Evolutionary conservation across 1,284 basidiomycete species (phyloP).

Genomic region (Xerocomus cyaneibrunnescens): DNA sequence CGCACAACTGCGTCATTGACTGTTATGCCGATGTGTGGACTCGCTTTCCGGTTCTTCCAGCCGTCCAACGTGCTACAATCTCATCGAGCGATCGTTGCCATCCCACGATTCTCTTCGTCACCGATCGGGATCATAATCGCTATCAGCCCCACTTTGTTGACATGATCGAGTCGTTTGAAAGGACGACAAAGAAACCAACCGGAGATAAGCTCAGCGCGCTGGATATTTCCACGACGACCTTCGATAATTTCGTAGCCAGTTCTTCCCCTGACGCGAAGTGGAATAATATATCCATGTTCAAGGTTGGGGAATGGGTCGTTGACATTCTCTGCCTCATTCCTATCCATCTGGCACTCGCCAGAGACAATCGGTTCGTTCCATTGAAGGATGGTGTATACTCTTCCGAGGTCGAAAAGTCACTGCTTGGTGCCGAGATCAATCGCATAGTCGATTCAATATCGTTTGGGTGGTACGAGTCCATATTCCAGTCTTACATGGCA

Average conservation of each 20-base stretch:
- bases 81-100: constrained; percentile 30
- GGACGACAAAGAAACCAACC: constrained; percentile 49
- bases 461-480: constrained; percentile 65
- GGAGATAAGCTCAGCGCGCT: constrained; percentile 42
- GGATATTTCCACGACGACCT: constrained; percentile 29
- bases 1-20: constrained; percentile 53
- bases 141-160: constrained; percentile 45
- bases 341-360: constrained; percentile 58
- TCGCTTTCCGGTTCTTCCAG: constrained; percentile 58
- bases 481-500: constrained; percentile 61
- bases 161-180: constrained; percentile 48
- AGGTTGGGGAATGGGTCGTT: constrained; percentile 59
- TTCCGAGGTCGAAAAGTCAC: constrained; percentile 45
- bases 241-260: constrained; percentile 13
- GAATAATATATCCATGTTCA: constrained; percentile 38
- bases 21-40: constrained; percentile 61
- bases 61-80: constrained; percentile 48
- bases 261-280: constrained; percentile 16
- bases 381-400: constrained; percentile 58
- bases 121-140: constrained; percentile 35
- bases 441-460: constrained; percentile 53
- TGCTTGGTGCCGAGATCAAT: constrained; percentile 56
- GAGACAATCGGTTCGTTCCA: constrained; percentile 58
- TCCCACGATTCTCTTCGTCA: constrained; percentile 44
- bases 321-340: constrained; percentile 62